Base-by-base conservation (phyloP, 306 rosid genomes). In the Hylodesmum podocarpum region DNA sequence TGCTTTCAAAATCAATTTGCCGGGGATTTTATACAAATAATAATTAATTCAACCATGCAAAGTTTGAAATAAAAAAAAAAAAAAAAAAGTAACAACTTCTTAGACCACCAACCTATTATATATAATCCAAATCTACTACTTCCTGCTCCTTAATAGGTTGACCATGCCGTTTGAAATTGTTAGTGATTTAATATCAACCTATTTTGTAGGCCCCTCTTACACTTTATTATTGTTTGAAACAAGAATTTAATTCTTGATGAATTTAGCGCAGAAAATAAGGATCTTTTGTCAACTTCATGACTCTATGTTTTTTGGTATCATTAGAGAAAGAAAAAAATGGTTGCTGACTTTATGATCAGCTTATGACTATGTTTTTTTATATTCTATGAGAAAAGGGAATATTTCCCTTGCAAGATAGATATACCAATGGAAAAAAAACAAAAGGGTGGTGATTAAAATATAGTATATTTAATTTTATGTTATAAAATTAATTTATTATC, bases 381-480 rank as follows among this genome's bases (percentile, higher is more conserved):
- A 49, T 47, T 46, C 16, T 19, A 41, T 19, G 50, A 15, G 34
- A 19, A 62, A 62, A 47, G 18, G 31, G 73, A 72, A 72, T 79
- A 71, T 62, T 63, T 40, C 25, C 43, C 43, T 73, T 10, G 24
- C 4, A 40, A 22, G 8, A 4, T 34, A 29, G 28, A 73, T 73
- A 41, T 73, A 22, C 64, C 70, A 54, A 28, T 73, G 70, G 70
- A 74, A 33, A 66, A 36, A 73, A 68, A 72, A 71, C 78, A 65
- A 31, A 43, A 65, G 18, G 21, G 31, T 22, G 8, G n/a, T n/a
- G n/a, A n/a, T n/a, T n/a, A n/a, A n/a, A n/a, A n/a, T n/a, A n/a
- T n/a, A n/a, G n/a, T n/a, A n/a, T n/a, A n/a, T n/a, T n/a, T n/a
- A n/a, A n/a, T n/a, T n/a, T n/a, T n/a, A n/a, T n/a, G n/a, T n/a